A percentile compares a stretch with the other conserved stretches of the same genome.
Conservation (phyloP, 805 yeast species). For the Suhomyces sp. region DNA sequence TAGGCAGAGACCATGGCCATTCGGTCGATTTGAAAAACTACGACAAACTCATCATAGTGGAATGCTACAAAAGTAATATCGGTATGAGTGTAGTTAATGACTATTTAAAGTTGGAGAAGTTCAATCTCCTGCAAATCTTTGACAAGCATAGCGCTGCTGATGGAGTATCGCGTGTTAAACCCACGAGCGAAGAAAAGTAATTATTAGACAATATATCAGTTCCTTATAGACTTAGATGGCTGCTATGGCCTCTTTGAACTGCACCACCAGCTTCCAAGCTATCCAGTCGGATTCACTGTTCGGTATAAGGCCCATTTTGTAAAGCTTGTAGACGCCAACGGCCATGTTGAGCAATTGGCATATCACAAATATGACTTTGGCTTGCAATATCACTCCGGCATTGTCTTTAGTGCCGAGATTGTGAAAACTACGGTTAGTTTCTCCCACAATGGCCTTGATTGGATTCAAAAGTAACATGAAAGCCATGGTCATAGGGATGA, state of each 20-base stretch:
- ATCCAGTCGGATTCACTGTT: conserved; percentile 88
- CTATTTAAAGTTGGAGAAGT: conserved; percentile 60
- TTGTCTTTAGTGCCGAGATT: conserved; percentile 41
- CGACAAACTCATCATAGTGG: conserved; percentile 77
- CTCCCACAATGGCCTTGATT: conserved; percentile 61
- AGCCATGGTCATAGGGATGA: conserved; percentile 89
- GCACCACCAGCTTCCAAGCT: conserved; percentile 61
- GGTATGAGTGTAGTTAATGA: conserved; percentile 82
- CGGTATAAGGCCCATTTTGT: conserved; percentile 88
- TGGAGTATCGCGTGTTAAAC: conserved; percentile 11
- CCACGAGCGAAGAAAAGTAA: background rate
- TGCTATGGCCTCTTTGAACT: conserved; percentile 3
- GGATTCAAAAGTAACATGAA: conserved; percentile 79
- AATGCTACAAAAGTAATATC: conserved; percentile 82
- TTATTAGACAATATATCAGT: background rate
- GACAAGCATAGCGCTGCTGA: conserved; percentile 39
- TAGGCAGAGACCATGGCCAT: conserved; percentile 70
- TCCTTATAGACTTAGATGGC: background rate
- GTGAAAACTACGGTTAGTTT: conserved; percentile 54
- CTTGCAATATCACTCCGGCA: conserved; percentile 28
- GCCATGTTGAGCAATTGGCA: conserved; percentile 56
- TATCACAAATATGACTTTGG: conserved; percentile 47
- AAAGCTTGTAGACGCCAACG: conserved; percentile 82
- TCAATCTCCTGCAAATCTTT: conserved; percentile 78
- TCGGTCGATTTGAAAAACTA: conserved; percentile 75